These are phyloP conservation scores for Scedosporium apiospermum DNA, from an alignment of 2,329 filamentous ascomycete species.

Conservation along the genomic window DNA sequence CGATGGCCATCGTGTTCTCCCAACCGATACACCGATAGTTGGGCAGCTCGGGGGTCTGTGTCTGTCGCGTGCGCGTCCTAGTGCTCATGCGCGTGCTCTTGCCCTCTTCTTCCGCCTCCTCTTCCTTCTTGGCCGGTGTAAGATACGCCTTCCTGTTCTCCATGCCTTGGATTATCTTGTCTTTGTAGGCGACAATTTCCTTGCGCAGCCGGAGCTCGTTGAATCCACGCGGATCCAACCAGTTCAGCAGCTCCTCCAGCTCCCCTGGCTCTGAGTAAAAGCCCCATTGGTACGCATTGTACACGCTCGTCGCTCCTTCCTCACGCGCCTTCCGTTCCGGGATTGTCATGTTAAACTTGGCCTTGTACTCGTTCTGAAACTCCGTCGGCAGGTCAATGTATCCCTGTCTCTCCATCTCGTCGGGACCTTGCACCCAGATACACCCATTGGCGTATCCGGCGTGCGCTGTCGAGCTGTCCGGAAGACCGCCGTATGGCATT, in stretches of 20 bases:
- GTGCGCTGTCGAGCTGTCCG: slow-evolving; percentile 75
- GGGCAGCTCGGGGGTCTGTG: slow-evolving; percentile 23
- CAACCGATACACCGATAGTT: slow-evolving; percentile 42
- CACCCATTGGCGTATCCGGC: slow-evolving; percentile 90
- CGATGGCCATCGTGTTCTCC: slow-evolving; percentile 47
- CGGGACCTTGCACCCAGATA: slow-evolving; percentile 92
- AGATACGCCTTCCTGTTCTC: slow-evolving; percentile 68
- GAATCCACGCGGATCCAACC: slow-evolving; percentile 79
- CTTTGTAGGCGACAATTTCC: slow-evolving; percentile 67
- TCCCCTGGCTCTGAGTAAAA: slow-evolving; percentile 77
- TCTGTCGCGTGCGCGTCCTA: slow-evolving; percentile 35
- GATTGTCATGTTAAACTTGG: slow-evolving; percentile 71
- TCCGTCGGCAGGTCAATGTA: slow-evolving; percentile 72
- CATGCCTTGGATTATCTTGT: slow-evolving; percentile 74
- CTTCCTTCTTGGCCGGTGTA: slow-evolving; percentile 28
- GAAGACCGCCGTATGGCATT: slow-evolving; percentile 88
- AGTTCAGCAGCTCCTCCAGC: slow-evolving; percentile 70
- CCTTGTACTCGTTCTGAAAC: slow-evolving; percentile 64
- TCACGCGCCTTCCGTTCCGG: slow-evolving; percentile 77
- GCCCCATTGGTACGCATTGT: slow-evolving; percentile 75
- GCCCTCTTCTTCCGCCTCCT: slow-evolving; percentile 26
- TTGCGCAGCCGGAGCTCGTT: slow-evolving; percentile 84
- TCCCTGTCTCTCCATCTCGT: slow-evolving; percentile 75
- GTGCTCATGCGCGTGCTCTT: slow-evolving; percentile 33
- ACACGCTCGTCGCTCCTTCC: slow-evolving; percentile 73